phyloP scores from a whole-genome alignment of 2,329 filamentous ascomycete genomes.

The Delphinella strobiligena region DNA sequence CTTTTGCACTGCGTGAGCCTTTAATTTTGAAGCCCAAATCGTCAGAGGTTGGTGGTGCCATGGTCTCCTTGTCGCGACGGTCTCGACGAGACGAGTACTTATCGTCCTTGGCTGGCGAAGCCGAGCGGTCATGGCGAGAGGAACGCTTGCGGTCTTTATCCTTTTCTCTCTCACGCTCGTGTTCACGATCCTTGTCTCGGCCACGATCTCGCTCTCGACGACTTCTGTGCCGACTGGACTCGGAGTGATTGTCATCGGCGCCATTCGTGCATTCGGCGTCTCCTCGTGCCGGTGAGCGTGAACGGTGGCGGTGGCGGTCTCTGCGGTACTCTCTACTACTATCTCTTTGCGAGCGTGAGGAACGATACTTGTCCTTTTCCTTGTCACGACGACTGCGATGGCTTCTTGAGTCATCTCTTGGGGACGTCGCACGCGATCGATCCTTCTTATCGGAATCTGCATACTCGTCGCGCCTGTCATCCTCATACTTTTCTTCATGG shows the following conservation, averaged over 20 bases:
- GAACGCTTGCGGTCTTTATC: constrained; percentile 25
- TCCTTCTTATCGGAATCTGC: constrained; percentile 36
- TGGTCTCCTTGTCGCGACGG: constrained; percentile 20
- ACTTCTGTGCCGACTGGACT: constrained; percentile 4
- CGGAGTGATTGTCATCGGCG: background rate
- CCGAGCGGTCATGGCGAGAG: constrained; percentile 34
- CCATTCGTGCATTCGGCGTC: constrained; percentile 2
- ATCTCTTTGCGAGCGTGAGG: constrained; percentile 34
- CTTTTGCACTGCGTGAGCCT: constrained; percentile 18
- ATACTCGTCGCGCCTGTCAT: constrained; percentile 24
- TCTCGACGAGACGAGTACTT: constrained; percentile 26
- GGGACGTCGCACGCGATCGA: constrained; percentile 54
- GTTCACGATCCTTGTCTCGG: constrained; percentile 10
- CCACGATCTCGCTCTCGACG: constrained; percentile 6
- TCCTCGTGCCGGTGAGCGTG: constrained; percentile 16
- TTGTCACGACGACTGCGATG: constrained; percentile 44
- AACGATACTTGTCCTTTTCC: constrained; percentile 26
- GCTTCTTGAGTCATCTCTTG: constrained; percentile 42
- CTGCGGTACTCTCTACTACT: constrained; percentile 32
- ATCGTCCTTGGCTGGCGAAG: constrained; percentile 34
- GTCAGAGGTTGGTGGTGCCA: constrained; percentile 12
- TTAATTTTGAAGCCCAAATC: constrained; percentile 39
- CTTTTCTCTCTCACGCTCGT: constrained; percentile 9
- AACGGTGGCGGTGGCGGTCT: constrained; percentile 29
- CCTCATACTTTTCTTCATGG: constrained; percentile 29